Base-by-base conservation (phyloP, 345 rosid species). In the Eucalyptus curtisii region DNA sequence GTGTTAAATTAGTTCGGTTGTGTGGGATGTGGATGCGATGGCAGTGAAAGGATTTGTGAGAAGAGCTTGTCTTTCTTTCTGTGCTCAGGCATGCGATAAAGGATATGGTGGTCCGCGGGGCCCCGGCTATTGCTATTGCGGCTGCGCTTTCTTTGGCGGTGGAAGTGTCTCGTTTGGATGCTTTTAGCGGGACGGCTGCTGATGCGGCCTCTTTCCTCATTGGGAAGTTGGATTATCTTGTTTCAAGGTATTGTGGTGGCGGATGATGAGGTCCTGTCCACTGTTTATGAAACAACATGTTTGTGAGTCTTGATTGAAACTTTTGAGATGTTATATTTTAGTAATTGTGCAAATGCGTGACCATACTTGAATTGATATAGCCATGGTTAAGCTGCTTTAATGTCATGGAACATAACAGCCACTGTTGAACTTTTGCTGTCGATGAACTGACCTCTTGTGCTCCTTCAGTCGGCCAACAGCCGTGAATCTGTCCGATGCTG, bases 21-120 rank as follows among this genome's bases (percentile, higher is more conserved):
- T 24, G 40, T 16, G n/a, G 86, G 42, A 14, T 42, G 16, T 89
- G 52, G 64, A 15, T 57, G n/a, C 49, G 40, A 14, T 5, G 52
- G 31, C 81, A 30, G 49, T 17, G 40, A 48, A 22, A n/a, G 52
- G 47, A 19, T 47, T 49, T 48, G n/a, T 42, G 49, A 55, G 79
- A 17, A 22, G 49, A 53, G 86, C 44, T 86, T 44, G 13, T 33
- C 14, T 64, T 37, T 48, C 47, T 64, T 79, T 79, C 27, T 40
- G 92, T 88, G 88, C 59, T 57, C 85, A 96, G 99, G 99, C 91
- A 87, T 49, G 98, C 98, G n/a, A 96, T 97, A 88, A 94, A 93
- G 86, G 99, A 96, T 48, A 97, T 97, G 99, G 98, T 97, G 49
- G 99, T 97, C 37, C 98, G 99, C 19, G 99, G 99, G 89, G 99